Evolutionary conservation across 2,329 filamentous ascomycete species (phyloP), one percentile per base, ranked within the genome.

Genomic region (Colletotrichum sp.): DNA sequence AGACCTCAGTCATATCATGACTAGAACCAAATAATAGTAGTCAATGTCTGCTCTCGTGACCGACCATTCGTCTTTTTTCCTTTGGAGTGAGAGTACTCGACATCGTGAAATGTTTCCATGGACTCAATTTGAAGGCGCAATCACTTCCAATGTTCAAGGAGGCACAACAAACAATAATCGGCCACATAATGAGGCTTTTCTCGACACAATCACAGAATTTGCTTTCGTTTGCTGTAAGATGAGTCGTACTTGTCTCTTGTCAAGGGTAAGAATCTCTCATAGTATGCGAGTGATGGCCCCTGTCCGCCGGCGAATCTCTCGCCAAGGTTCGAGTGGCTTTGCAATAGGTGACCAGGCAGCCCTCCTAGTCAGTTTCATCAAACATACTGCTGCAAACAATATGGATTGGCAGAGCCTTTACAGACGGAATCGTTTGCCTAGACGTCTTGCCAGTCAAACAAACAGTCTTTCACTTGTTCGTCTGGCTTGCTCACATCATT

Each of bases 221-320:
- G 10, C 6, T 49, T 10, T 52, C 0, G 6, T 52, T 13, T 52
- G 44, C 44, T 13, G 10, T 21, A 21, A 13, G n/a, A 0, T 52
- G n/a, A 52, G 12, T 1, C 10, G 3, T 21, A 21, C 0, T 21
- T 8, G n/a, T 21, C 44, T 52, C n/a, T 52, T 36, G 1, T 15
- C 34, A n/a, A n/a, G n/a, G n/a, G n/a, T n/a, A n/a, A n/a, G n/a
- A 36, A 36, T 36, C 13, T 52, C 44, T 52, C n/a, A 44, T 44
- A 5, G 10, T 7, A 52, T 21, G 6, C 12, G 0, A 21, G 0
- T 13, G n/a, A 52, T 1, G 10, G n/a, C 10, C 0, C 10, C 6
- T 1, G 44, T 21, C 10, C n/a, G 44, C n/a, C n/a, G n/a, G 44
- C 10, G 13, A 21, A 13, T 52, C n/a, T n/a, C n/a, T 52, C n/a